These are phyloP conservation scores for Erysimum pusillum DNA, from an alignment of 441 rosid species.

Conservation along the genomic window DNA sequence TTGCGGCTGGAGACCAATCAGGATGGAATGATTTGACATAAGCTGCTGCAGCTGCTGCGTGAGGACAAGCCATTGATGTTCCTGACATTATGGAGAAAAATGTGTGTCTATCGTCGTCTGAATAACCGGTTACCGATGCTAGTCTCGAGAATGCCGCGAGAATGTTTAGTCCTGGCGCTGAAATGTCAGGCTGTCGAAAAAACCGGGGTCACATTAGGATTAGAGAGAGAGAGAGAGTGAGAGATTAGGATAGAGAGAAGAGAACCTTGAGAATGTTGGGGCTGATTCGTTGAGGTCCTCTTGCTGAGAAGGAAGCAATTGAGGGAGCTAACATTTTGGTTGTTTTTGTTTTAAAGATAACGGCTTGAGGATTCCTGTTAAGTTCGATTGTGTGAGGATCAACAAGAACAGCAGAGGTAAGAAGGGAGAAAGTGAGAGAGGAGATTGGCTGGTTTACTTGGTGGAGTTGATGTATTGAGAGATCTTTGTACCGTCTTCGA, in stretches of 20 bases:
- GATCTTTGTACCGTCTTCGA: slow-evolving; percentile 58
- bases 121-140: slow-evolving; percentile 48
- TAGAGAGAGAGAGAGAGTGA: too few relatives aligned
- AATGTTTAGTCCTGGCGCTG: slow-evolving; percentile 73
- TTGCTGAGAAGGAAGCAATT: slow-evolving; percentile 71
- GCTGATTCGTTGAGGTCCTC: slow-evolving; percentile 68
- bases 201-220: slow-evolving; percentile 4
- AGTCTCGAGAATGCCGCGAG: slow-evolving; percentile 61
- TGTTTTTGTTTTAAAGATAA: slow-evolving; percentile 61
- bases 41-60: slow-evolving; percentile 67
- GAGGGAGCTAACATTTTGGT: slow-evolving; percentile 54
- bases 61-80: slow-evolving; percentile 81
- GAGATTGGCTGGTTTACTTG: slow-evolving; percentile 48
- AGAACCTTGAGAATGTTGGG: slow-evolving; percentile 72
- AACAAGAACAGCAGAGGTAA: neutral
- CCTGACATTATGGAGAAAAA: slow-evolving; percentile 62
- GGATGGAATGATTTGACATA: slow-evolving; percentile 73
- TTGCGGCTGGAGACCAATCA: slow-evolving; percentile 71
- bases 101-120: slow-evolving; percentile 49
- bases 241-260: too few relatives aligned
- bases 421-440: neutral
- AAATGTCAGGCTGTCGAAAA: slow-evolving; percentile 65
- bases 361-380: slow-evolving; percentile 71
- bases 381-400: slow-evolving; percentile 22
- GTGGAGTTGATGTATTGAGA: slow-evolving; percentile 74